A percentile compares a stretch with the other conserved stretches of the same genome.
Conservation (phyloP, 2,329 filamentous ascomycete genomes). For the Monosporascus sp. region DNA sequence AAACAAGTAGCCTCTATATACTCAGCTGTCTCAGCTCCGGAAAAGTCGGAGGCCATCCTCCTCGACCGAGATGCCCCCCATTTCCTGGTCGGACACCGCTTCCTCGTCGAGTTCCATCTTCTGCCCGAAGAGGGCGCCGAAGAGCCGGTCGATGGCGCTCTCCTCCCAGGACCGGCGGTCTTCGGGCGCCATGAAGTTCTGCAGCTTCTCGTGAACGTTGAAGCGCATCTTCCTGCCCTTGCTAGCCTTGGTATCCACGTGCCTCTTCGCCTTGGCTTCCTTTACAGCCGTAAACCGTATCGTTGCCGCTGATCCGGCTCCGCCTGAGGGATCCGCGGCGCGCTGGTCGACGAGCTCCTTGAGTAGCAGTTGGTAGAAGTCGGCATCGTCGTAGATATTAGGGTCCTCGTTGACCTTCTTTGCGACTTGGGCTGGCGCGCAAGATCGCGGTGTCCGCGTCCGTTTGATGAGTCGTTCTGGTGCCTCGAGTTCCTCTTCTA, state of each 20-base stretch:
- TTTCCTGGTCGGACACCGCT: slow-evolving; percentile 42
- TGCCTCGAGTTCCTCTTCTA: slow-evolving; percentile 63
- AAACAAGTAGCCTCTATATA: neutral
- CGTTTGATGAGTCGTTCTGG: slow-evolving; percentile 64
- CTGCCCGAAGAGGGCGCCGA: slow-evolving; percentile 69
- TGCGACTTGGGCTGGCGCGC: slow-evolving; percentile 64
- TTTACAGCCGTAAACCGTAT: slow-evolving; percentile 63
- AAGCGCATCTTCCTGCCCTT: slow-evolving; percentile 93
- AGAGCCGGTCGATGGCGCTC: slow-evolving; percentile 71
- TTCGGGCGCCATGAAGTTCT: slow-evolving; percentile 96
- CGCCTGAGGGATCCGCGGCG: slow-evolving; percentile 57
- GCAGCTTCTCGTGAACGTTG: slow-evolving; percentile 92
- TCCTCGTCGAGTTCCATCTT: slow-evolving; percentile 61
- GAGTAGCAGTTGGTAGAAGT: slow-evolving; percentile 89
- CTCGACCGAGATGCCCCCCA: slow-evolving; percentile 45
- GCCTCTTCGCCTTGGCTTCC: slow-evolving; percentile 74
- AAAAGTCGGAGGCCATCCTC: slow-evolving; percentile 52
- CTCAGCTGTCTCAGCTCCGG: slow-evolving; percentile 17
- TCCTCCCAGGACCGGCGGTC: slow-evolving; percentile 76
- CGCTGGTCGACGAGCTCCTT: slow-evolving; percentile 92
- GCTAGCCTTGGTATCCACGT: slow-evolving; percentile 88
- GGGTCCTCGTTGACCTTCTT: slow-evolving; percentile 52
- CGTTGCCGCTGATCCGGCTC: slow-evolving; percentile 42
- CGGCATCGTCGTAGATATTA: slow-evolving; percentile 82
- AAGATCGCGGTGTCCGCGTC: slow-evolving; percentile 68